Base-by-base conservation (phyloP, 2,329 filamentous ascomycete species). In the Fonsecaea multimorphosa region DNA sequence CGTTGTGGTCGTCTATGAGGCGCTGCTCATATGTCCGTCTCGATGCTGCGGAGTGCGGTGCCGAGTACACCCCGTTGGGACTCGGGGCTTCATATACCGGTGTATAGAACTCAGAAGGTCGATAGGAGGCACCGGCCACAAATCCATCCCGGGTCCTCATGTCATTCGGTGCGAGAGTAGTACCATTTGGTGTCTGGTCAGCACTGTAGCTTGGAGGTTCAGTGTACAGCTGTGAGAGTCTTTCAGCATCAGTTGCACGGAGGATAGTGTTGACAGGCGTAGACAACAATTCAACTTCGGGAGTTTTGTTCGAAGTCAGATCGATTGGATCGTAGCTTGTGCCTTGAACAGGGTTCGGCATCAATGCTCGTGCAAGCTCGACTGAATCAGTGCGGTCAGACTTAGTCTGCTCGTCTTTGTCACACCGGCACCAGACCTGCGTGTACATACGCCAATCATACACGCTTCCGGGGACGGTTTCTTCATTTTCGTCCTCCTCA, bases 211-310 rank as follows among this genome's bases (percentile, higher is more conserved):
- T 38, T 6, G 24, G 24, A 14, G 60, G 38, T 3, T 11, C 31
- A 19, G 59, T 36, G 34, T 59, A 67, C 9, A 65, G 56, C 34
- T 60, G 40, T 2, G 65, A 66, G 19, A 68, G 38, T 58, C 61
- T 53, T 52, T 63, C 51, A 3, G 65, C 63, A 32, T 70, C 68
- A 3, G 59, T 51, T 31, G 61, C 65, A 9, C 63, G 64, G 16
- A 70, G 51, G 19, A 70, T 68, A 14, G 65, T 68, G 46, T 70
- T 70, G 63, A 70, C 68, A n/a, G 65, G 68, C 34, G 61, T 34
- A n/a, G 61, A 58, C 19, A 69, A 24, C 22, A 69, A 24, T 24
- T 69, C 64, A n/a, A 14, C 31, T 38, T 64, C 64, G 27, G 61
- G 58, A 14, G 58, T 58, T 19, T 63, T 27, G 5, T 61, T 27